Conservation (phyloP, 306 rosid species). For the Quillaja saponaria region DNA sequence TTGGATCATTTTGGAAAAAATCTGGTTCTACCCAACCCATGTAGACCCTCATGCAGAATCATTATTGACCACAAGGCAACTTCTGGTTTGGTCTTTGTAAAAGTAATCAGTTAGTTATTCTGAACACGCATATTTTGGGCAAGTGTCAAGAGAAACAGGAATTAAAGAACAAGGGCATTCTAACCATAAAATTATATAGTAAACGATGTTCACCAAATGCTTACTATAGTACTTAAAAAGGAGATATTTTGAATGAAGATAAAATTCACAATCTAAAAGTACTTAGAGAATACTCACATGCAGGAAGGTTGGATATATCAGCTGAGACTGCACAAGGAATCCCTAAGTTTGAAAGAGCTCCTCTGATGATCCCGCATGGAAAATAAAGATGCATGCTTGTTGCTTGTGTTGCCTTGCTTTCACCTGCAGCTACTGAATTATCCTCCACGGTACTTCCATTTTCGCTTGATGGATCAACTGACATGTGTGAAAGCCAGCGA, state of each 20-base stretch:
- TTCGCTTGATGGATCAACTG: slow-evolving; percentile 62
- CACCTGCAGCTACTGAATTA: slow-evolving; percentile 47
- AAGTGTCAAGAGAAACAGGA: neutral
- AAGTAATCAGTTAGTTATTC: slow-evolving; percentile 6
- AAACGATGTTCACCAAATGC: too few species aligned
- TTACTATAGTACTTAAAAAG: neutral
- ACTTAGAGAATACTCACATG: slow-evolving; percentile 57
- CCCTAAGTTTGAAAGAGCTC: slow-evolving; percentile 96
- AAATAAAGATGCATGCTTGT: slow-evolving; percentile 93
- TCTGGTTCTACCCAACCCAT: too few species aligned
- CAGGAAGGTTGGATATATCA: slow-evolving; percentile 83
- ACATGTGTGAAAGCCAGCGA: slow-evolving; percentile 85
- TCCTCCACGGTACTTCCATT: slow-evolving; percentile 55
- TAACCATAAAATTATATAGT: slow-evolving; percentile 15
- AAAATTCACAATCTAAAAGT: slow-evolving; percentile 25
- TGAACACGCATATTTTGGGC: neutral
- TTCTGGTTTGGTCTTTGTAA: neutral
- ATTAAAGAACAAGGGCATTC: neutral
- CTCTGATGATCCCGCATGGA: slow-evolving; percentile 94
- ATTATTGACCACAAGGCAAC: slow-evolving; percentile 1
- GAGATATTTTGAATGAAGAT: slow-evolving; percentile 14
- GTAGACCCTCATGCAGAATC: slow-evolving; percentile 11
- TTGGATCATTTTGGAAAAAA: too few species aligned
- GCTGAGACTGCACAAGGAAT: slow-evolving; percentile 97
- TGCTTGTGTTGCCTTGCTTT: slow-evolving; percentile 63